Conservation (phyloP, 345 rosid species). For the Moricandia arvensis region DNA sequence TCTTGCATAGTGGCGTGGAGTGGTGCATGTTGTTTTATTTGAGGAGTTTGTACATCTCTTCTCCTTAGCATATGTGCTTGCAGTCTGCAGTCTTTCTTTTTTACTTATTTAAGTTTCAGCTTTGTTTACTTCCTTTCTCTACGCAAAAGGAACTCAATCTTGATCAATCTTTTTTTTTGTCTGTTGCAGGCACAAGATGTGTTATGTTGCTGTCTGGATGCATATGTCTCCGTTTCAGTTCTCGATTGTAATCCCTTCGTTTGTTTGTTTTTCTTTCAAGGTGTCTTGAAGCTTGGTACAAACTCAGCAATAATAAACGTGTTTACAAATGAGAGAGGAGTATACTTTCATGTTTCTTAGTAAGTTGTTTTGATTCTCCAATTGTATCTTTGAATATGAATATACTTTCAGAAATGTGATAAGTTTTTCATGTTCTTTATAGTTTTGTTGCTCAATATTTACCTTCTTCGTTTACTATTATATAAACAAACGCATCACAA, state of each 20-base stretch:
- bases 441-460: not conserved
- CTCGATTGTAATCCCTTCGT: not conserved
- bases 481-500: not conserved
- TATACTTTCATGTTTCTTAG: slow-evolving; percentile 13
- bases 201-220: not conserved
- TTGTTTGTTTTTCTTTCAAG: not conserved
- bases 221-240: not conserved
- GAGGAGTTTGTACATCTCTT: not conserved
- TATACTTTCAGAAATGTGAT: not conserved
- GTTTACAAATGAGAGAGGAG: not conserved
- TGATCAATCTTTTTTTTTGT: not conserved
- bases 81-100: not conserved
- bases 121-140: no score
- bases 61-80: not conserved
- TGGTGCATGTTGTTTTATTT: not conserved
- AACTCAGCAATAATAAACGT: slow-evolving; percentile 9
- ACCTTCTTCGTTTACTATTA: not conserved
- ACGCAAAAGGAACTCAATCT: not conserved
- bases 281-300: not conserved
- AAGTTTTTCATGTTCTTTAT: not conserved
- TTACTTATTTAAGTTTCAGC: not conserved
- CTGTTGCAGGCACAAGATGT: slow-evolving; percentile 19
- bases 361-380: slow-evolving; percentile 7
- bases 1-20: not conserved
- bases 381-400: not conserved